Conservation (phyloP, 306 rosid species). For the Gastrolobium villosum region DNA sequence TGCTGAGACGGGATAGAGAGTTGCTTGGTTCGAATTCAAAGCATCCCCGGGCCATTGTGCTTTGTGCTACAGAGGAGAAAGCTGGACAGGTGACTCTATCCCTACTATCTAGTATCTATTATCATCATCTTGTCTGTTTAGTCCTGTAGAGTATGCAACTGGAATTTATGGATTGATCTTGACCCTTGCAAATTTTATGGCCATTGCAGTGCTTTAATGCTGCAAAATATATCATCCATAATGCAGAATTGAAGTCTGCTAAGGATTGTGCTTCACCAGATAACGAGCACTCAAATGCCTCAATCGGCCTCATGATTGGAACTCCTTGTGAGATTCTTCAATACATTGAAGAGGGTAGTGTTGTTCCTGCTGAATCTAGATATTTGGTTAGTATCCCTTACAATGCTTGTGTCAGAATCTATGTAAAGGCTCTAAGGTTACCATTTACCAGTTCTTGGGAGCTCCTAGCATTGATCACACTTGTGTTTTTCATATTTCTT, state of each 20-base stretch:
- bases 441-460: background rate
- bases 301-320: constrained; percentile 84
- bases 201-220: constrained; percentile 78
- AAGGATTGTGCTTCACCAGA: constrained; percentile 55
- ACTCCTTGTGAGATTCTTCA: constrained; percentile 86
- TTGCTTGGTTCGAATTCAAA: constrained; percentile 61
- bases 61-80: constrained; percentile 89
- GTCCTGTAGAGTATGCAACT: constrained; percentile 4
- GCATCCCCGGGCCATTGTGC: constrained; percentile 81
- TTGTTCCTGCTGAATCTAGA: constrained; percentile 79
- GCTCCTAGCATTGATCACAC: constrained; percentile 34
- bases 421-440: constrained; percentile 5
- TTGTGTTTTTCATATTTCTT: constrained; percentile 27
- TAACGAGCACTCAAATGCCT: constrained; percentile 53
- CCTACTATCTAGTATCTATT: background rate
- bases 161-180: constrained; percentile 38
- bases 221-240: constrained; percentile 71
- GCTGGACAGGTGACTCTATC: constrained; percentile 67
- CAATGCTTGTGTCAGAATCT: background rate
- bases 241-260: constrained; percentile 72
- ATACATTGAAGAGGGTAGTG: constrained; percentile 81
- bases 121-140: constrained; percentile 15
- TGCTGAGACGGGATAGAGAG: constrained; percentile 70
- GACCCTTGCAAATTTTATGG: constrained; percentile 34
- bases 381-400: constrained; percentile 66